These are phyloP conservation scores for Microbotryum intermedium DNA, from an alignment of 1,284 basidiomycete species.

Conservation along the genomic window DNA sequence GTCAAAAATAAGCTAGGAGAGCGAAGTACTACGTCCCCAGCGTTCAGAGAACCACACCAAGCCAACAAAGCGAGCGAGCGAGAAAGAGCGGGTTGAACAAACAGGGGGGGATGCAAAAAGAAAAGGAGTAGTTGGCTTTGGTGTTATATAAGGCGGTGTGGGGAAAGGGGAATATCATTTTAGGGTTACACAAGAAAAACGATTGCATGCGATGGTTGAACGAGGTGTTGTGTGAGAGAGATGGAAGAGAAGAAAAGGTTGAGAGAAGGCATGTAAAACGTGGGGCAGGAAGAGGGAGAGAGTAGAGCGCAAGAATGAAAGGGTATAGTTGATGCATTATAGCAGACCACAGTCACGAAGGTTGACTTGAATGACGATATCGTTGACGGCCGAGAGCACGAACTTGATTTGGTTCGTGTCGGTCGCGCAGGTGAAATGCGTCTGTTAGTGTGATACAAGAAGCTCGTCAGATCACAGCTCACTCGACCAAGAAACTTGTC, in stretches of 20 bases:
- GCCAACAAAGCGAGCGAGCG: no score
- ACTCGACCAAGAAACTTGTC: conserved; percentile 13
- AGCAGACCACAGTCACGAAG: conserved; percentile 75
- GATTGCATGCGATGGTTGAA: background rate
- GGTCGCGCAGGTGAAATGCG: conserved; percentile 34
- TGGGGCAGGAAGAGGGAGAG: conserved; percentile 53
- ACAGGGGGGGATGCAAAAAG: no score
- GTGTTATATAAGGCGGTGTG: no score
- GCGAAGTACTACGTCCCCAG: no score
- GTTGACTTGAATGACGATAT: conserved; percentile 44
- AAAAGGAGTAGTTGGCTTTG: no score
- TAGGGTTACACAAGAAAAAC: no score
- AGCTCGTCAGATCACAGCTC: no score
- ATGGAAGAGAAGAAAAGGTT: conserved; percentile 50
- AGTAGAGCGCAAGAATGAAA: conserved; percentile 44
- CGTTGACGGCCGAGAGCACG: conserved; percentile 49
- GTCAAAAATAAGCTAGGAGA: no score
- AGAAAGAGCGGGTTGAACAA: no score
- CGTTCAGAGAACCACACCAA: no score
- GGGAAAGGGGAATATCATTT: no score
- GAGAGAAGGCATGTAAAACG: conserved; percentile 46
- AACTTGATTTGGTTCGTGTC: conserved; percentile 47
- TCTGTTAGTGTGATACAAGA: background rate
- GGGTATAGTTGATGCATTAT: conserved; percentile 43
- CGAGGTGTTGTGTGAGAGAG: conserved; percentile 44